Conservation (phyloP, 2,329 filamentous ascomycete genomes). For the Calonectria henricotiae region DNA sequence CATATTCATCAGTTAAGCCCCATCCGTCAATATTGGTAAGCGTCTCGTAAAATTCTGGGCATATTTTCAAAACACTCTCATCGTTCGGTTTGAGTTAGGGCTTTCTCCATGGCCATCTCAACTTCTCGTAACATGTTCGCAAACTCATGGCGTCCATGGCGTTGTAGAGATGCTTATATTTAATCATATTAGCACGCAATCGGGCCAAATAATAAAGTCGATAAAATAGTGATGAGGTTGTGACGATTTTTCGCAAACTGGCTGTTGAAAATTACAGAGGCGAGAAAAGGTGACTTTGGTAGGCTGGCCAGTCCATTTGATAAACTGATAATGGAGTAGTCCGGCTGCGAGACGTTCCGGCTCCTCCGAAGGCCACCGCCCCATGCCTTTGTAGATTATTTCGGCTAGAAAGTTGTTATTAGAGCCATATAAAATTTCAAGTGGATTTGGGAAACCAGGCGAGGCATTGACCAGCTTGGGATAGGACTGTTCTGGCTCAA, state of each 20-base stretch:
- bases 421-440: constrained; percentile 11
- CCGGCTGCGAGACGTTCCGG: constrained; percentile 1
- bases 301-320: constrained; percentile 6
- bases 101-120: constrained; percentile 13
- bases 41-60: neutral
- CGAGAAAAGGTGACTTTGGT: neutral
- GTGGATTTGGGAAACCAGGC: neutral
- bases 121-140: neutral
- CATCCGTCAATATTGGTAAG: neutral
- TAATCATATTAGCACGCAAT: constrained; percentile 12
- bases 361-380: neutral
- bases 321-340: constrained; percentile 10
- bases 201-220: constrained; percentile 7
- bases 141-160: constrained; percentile 3
- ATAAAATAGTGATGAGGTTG: constrained; percentile 11
- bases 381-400: neutral
- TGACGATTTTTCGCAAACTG: neutral
- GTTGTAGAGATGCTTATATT: constrained; percentile 14
- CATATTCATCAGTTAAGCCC: constrained; percentile 6
- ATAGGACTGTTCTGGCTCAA: neutral
- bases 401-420: neutral
- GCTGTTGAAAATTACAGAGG: constrained; percentile 1
- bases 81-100: neutral
- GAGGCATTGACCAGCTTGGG: constrained; percentile 1
- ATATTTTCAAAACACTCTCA: neutral